These are phyloP conservation scores for Cryptococcus sp. DNA, from an alignment of 1,284 basidiomycete genomes.

Conservation along the genomic window DNA sequence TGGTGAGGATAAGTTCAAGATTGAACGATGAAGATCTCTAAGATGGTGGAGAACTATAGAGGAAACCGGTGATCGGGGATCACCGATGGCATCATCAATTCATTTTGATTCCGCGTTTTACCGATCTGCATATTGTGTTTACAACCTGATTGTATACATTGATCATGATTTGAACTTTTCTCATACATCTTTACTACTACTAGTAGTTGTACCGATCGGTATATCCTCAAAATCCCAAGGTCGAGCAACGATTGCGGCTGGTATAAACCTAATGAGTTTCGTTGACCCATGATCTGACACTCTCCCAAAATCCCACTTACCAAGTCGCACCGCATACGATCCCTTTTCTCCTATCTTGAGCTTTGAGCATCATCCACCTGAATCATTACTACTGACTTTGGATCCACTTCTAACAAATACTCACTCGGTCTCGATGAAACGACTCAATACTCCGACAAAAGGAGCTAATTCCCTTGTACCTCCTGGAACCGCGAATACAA, in stretches of 20 bases:
- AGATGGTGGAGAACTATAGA: too few species aligned
- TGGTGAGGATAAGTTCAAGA: background rate
- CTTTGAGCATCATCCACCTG: conserved; percentile 48
- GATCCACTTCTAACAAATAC: background rate
- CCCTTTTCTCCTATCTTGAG: conserved; percentile 62
- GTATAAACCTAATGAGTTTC: conserved; percentile 14
- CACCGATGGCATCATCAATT: background rate
- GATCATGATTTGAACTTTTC: background rate
- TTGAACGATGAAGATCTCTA: too few species aligned
- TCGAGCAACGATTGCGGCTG: conserved; percentile 17
- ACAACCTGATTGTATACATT: background rate
- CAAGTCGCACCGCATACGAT: conserved; percentile 79
- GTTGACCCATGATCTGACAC: background rate
- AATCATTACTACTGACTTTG: background rate
- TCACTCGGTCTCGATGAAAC: conserved; percentile 20
- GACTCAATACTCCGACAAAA: conserved; percentile 15
- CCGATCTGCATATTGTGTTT: background rate
- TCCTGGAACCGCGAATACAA: conserved; percentile 21
- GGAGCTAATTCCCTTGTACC: conserved; percentile 19
- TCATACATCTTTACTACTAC: background rate
- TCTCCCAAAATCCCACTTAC: conserved; percentile 36
- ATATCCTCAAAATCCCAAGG: conserved; percentile 17
- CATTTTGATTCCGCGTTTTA: background rate
- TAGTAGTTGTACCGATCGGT: background rate
- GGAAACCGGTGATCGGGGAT: background rate